Percentiles rank a stretch among this genome's conserved stretches.
These are phyloP conservation scores for Camelina laxa DNA, from an alignment of 345 rosid species.

Conservation along the genomic window DNA sequence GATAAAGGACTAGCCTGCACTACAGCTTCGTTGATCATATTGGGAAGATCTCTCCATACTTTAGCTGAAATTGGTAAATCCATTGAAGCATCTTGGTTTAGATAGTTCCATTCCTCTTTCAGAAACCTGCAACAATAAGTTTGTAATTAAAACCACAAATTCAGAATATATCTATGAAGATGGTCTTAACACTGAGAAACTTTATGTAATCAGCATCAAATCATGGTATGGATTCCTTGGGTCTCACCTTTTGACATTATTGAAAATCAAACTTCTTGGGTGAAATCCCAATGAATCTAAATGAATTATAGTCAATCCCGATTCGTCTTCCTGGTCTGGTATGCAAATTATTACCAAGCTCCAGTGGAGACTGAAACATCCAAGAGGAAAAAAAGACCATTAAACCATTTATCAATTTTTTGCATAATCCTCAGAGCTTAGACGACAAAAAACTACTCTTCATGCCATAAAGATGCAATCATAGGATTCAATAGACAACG, in stretches of 20 bases:
- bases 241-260: conserved; percentile 72
- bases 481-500: conserved; percentile 15
- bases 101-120: conserved; percentile 78
- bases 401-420: not conserved
- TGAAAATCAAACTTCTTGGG: conserved; percentile 57
- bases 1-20: conserved; percentile 51
- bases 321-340: conserved; percentile 76
- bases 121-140: conserved; percentile 56
- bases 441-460: not conserved
- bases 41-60: conserved; percentile 69
- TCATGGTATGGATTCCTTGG: conserved; percentile 3
- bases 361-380: conserved; percentile 77
- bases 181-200: conserved; percentile 2
- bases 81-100: conserved; percentile 54
- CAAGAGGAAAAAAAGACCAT: not conserved
- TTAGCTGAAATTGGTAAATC: conserved; percentile 68
- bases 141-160: not conserved
- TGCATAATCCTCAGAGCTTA: not conserved
- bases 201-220: conserved; percentile 4
- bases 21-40: conserved; percentile 54
- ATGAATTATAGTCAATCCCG: conserved; percentile 83
- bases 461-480: conserved; percentile 16
- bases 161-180: not conserved
- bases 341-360: conserved; percentile 91
- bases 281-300: conserved; percentile 87